Percentiles rank a stretch among this genome's conserved stretches.
Conservation (phyloP, 192 early-diverging fungal genomes). For the Geranomyces michiganensis region DNA sequence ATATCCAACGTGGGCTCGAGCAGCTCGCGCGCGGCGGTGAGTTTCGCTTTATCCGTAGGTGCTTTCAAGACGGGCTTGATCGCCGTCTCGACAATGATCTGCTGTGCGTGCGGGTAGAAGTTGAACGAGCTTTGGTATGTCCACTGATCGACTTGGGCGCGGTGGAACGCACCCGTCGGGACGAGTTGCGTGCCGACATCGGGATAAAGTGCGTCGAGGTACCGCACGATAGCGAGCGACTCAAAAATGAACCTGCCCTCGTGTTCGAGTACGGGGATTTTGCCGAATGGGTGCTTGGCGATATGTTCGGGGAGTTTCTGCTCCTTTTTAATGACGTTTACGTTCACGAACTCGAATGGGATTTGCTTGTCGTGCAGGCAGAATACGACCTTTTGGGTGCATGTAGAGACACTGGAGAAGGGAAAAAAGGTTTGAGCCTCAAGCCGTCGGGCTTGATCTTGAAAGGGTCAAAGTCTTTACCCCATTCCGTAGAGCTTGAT, state of each 20-base stretch:
- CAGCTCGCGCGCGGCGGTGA: background rate
- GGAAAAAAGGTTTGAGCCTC: too few species aligned
- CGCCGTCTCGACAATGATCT: slow-evolving; percentile 19
- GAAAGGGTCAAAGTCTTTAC: too few species aligned
- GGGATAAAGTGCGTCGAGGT: slow-evolving; percentile 37
- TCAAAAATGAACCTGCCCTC: slow-evolving; percentile 37
- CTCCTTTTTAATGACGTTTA: slow-evolving; percentile 35
- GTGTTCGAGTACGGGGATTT: slow-evolving; percentile 47
- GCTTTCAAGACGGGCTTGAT: background rate
- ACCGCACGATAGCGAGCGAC: slow-evolving; percentile 45
- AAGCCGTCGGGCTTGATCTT: too few species aligned
- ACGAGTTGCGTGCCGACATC: slow-evolving; percentile 28
- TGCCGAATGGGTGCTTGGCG: slow-evolving; percentile 45
- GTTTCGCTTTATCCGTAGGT: slow-evolving; percentile 13
- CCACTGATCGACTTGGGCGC: slow-evolving; percentile 42
- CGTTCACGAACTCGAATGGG: slow-evolving; percentile 32
- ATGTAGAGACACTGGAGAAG: slow-evolving; percentile 17
- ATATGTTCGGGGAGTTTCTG: slow-evolving; percentile 43
- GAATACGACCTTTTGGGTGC: slow-evolving; percentile 31
- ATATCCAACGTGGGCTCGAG: slow-evolving; percentile 24
- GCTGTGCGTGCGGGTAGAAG: slow-evolving; percentile 21
- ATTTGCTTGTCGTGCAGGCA: slow-evolving; percentile 38
- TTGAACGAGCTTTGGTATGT: slow-evolving; percentile 11
- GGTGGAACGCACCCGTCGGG: slow-evolving; percentile 32
- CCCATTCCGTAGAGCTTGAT: too few species aligned